phyloP scores from a whole-genome alignment of 1,284 basidiomycete genomes.

The Leccinum pseudoinsigne region DNA sequence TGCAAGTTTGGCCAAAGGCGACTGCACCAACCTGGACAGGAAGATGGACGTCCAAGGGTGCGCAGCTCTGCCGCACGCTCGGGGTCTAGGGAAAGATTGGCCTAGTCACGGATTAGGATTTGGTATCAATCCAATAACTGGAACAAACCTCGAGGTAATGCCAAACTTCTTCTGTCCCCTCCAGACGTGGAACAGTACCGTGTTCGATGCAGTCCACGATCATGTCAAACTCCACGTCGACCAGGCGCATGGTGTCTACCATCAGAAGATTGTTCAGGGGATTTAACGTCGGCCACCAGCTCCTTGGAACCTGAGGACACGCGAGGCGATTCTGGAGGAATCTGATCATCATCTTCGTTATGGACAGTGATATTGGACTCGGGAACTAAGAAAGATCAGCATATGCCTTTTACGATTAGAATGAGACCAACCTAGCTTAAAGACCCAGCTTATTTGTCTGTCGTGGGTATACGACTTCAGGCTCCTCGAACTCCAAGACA shows the following conservation, averaged over 20 bases:
- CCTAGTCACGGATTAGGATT: background rate
- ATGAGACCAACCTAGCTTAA: too few relatives aligned
- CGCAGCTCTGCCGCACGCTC: conserved; percentile 5
- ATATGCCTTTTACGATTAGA: too few relatives aligned
- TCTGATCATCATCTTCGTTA: too few relatives aligned
- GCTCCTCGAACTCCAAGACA: too few relatives aligned
- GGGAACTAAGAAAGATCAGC: too few relatives aligned
- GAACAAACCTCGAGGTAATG: conserved; percentile 9
- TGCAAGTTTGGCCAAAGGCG: conserved; percentile 1
- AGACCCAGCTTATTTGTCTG: too few relatives aligned
- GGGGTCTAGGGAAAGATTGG: background rate
- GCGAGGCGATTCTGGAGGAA: too few relatives aligned
- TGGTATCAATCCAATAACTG: background rate
- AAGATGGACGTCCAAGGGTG: background rate
- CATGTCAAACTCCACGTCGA: conserved; percentile 11
- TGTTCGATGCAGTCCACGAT: conserved; percentile 10
- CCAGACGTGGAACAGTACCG: conserved; percentile 13
- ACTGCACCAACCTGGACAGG: background rate
- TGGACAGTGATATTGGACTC: too few relatives aligned
- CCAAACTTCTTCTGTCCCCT: conserved; percentile 5
- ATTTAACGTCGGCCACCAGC: too few relatives aligned
- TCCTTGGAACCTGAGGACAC: too few relatives aligned
- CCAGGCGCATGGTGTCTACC: background rate
- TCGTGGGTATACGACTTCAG: too few relatives aligned
- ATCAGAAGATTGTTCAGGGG: too few relatives aligned